A percentile compares a stretch with the other conserved stretches of the same genome.
These are phyloP conservation scores for Syncephalis fuscata DNA, from an alignment of 371 early-diverging fungal genomes.

Conservation along the genomic window DNA sequence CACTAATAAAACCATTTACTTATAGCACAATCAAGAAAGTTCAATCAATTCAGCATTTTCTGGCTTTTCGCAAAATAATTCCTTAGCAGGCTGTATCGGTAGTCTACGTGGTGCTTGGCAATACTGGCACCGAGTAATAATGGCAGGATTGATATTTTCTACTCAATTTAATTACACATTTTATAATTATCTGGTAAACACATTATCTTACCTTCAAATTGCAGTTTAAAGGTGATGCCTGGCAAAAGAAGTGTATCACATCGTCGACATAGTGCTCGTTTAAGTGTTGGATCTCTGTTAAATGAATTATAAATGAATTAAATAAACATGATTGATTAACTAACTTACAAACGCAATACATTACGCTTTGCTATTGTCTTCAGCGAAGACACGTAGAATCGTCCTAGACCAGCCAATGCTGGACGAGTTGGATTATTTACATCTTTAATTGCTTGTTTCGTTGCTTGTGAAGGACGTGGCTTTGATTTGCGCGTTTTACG, in stretches of 20 bases:
- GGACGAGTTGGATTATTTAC: background rate
- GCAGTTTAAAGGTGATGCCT: constrained; percentile 2
- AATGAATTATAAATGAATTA: background rate
- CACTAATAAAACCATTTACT: no score
- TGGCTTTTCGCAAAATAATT: constrained; percentile 5
- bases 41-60: constrained; percentile 1
- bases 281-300: constrained; percentile 6
- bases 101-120: constrained; percentile 1
- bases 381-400: constrained; percentile 7
- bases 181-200: background rate
- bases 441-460: background rate
- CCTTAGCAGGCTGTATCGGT: background rate
- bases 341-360: constrained; percentile 6
- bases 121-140: constrained; percentile 1
- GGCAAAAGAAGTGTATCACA: constrained; percentile 8
- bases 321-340: background rate
- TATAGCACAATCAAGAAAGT: no score
- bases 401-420: constrained; percentile 1
- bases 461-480: background rate
- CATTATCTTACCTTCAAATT: constrained; percentile 7
- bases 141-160: constrained; percentile 1
- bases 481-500: background rate
- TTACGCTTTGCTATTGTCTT: constrained; percentile 5
- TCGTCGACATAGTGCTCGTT: constrained; percentile 5
- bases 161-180: background rate